A percentile compares a stretch with the other conserved stretches of the same genome.
These are phyloP conservation scores for Botryotinia narcissicola DNA, from an alignment of 2,329 filamentous ascomycete genomes.

Conservation along the genomic window DNA sequence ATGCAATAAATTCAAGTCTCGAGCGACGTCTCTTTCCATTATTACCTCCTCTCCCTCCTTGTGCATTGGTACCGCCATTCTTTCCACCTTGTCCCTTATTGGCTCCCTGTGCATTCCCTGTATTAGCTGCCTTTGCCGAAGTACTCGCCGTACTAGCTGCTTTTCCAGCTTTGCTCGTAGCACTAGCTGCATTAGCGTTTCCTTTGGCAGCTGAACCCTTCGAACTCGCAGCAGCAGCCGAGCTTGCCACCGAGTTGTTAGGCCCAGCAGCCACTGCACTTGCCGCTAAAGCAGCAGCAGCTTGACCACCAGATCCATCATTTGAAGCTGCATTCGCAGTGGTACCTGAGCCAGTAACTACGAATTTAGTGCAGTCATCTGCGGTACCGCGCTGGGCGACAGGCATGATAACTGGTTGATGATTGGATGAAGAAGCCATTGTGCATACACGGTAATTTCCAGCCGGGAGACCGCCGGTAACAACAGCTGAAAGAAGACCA, in stretches of 20 bases:
- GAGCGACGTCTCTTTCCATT: conserved; percentile 12
- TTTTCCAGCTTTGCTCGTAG: not conserved
- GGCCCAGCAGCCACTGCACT: conserved; percentile 38
- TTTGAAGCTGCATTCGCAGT: conserved; percentile 29
- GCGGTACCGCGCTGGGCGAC: conserved; percentile 46
- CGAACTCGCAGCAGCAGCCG: conserved; percentile 26
- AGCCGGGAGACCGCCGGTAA: conserved; percentile 43
- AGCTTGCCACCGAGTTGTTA: not conserved
- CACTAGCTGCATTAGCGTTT: conserved; percentile 22
- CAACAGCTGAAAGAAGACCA: conserved; percentile 41
- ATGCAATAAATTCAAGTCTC: conserved; percentile 14
- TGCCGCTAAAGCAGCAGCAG: conserved; percentile 25
- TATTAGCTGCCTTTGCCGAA: not conserved
- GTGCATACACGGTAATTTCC: conserved; percentile 48
- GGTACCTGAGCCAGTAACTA: conserved; percentile 36
- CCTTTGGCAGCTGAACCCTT: conserved; percentile 36
- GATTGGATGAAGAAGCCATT: conserved; percentile 44
- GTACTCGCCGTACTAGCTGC: not conserved
- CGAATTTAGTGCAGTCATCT: conserved; percentile 47
- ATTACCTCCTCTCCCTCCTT: conserved; percentile 8
- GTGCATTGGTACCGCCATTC: not conserved
- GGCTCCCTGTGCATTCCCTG: not conserved
- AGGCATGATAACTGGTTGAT: conserved; percentile 46
- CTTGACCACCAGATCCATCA: conserved; percentile 25
- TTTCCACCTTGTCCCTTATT: not conserved